phyloP scores from a whole-genome alignment of 1,284 basidiomycete species.

The Irpex sp. region DNA sequence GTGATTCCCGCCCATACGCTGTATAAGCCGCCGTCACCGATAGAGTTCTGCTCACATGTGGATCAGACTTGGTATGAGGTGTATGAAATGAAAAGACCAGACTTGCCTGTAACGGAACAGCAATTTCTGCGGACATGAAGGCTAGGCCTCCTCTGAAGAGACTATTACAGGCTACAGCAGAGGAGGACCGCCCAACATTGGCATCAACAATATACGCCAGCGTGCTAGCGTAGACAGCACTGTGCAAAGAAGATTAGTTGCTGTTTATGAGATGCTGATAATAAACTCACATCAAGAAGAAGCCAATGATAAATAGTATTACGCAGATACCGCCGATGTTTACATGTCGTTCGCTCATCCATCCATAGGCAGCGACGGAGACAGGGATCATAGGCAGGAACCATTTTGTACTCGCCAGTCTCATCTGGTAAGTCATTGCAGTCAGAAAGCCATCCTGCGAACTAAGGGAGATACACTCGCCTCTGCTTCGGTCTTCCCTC shows the following conservation, averaged over 20 bases:
- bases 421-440: slow-evolving; percentile 40
- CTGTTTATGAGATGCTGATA: background rate
- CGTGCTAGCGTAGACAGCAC: slow-evolving; percentile 43
- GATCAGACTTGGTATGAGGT: background rate
- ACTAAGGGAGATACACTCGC: slow-evolving; percentile 28
- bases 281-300: slow-evolving; percentile 60
- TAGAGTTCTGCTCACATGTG: slow-evolving; percentile 31
- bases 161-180: slow-evolving; percentile 70
- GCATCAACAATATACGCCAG: slow-evolving; percentile 78
- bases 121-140: slow-evolving; percentile 67
- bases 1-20: slow-evolving; percentile 68
- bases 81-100: background rate
- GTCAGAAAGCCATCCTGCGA: background rate
- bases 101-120: slow-evolving; percentile 60
- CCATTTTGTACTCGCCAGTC: slow-evolving; percentile 59
- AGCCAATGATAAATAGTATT: slow-evolving; percentile 62
- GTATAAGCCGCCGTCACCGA: slow-evolving; percentile 74
- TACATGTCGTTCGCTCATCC: slow-evolving; percentile 65
- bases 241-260: slow-evolving; percentile 3
- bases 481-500: slow-evolving; percentile 64
- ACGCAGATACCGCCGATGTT: slow-evolving; percentile 62
- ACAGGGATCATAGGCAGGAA: slow-evolving; percentile 55
- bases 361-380: slow-evolving; percentile 69
- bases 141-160: slow-evolving; percentile 67
- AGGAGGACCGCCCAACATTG: slow-evolving; percentile 69